Percentiles rank a stretch among this genome's conserved stretches.
phyloP scores from a whole-genome alignment of 495 filamentous ascomycete species.

The Penicillium daleae region DNA sequence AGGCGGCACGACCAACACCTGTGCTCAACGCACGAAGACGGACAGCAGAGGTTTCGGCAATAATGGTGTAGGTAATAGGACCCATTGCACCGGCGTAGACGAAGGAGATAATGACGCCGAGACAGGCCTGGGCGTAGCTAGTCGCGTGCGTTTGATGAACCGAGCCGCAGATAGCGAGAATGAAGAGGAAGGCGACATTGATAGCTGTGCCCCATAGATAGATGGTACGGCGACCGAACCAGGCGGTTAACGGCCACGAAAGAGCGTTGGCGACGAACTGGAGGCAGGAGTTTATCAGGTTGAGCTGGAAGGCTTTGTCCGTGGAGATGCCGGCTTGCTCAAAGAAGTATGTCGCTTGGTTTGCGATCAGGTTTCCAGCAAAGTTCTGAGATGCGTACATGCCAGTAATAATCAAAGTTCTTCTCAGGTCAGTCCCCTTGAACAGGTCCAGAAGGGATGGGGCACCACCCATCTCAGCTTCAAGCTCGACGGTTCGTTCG shows the following conservation, averaged over 20 bases:
- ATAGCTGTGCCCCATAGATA: slow-evolving; percentile 47
- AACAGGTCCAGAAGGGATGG: slow-evolving; percentile 67
- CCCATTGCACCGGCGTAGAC: slow-evolving; percentile 46
- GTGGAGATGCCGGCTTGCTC: slow-evolving; percentile 34
- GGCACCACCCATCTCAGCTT: slow-evolving; percentile 60
- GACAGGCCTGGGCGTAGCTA: slow-evolving; percentile 50
- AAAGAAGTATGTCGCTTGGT: slow-evolving; percentile 36
- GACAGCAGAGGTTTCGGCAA: slow-evolving; percentile 59
- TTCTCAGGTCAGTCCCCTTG: slow-evolving; percentile 66
- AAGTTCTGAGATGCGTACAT: slow-evolving; percentile 49
- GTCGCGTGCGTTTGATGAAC: slow-evolving; percentile 36
- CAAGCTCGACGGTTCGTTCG: slow-evolving; percentile 69
- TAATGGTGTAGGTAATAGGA: slow-evolving; percentile 59
- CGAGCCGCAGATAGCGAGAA: slow-evolving; percentile 52
- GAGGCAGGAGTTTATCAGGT: slow-evolving; percentile 43
- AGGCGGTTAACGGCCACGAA: slow-evolving; percentile 34
- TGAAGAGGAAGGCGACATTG: slow-evolving; percentile 35
- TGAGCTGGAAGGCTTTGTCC: slow-evolving; percentile 37
- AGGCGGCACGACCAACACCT: slow-evolving; percentile 53
- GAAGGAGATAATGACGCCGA: slow-evolving; percentile 58
- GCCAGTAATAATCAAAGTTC: slow-evolving; percentile 69
- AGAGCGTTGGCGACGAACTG: slow-evolving; percentile 37
- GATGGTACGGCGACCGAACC: slow-evolving; percentile 51
- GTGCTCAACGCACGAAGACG: slow-evolving; percentile 56
- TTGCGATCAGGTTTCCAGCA: slow-evolving; percentile 36